Evolutionary conservation across 1,284 basidiomycete species (phyloP), one percentile per base, ranked within the genome.

Genomic region (Pseudozyma sp.): DNA sequence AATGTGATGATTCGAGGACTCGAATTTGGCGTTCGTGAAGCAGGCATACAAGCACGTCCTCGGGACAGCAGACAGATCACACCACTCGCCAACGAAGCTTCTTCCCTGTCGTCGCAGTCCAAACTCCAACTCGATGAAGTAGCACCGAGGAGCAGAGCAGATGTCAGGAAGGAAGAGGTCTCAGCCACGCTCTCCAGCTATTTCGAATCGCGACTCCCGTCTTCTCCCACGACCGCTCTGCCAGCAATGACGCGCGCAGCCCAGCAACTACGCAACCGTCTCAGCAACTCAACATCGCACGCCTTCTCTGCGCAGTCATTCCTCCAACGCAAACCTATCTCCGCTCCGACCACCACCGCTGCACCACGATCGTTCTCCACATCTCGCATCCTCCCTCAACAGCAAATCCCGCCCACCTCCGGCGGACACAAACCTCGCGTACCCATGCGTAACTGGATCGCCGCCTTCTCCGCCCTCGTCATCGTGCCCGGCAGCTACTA

Each of bases 1-100:
- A 63, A 57, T 34, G 56, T 69, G 16, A 74, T 74, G 62, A 69
- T 74, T 37, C 54, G 48, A 19, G 71, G 71, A 11, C 66, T 74
- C 14, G 65, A 61, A 17, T 69, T 63, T 17, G 66, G 71, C 19
- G 43, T 69, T 42, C 58, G 59, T 7, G 50, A 69, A 54, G 66
- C 71, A 19, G 71, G 71, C 5, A 50, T 74, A 7, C 54, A 56
- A 13, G 13, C 52, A 1, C 52, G 51, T 14, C 24, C 42, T 31
- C 49, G 43, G 13, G 46, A 45, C 37, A 49, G 17, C 29, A 45
- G 53, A 11, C 47, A 31, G 35, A 35, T 55, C n/a, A 40, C 46
- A 10, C 24, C 31, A 46, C 24, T 13, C 24, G 5, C 11, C 42
- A 24, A 24, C 9, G 52, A 54, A 13, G 14, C 51, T 9, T 13